These are phyloP conservation scores for Populus tomentosa DNA, from an alignment of 441 rosid species.

Conservation along the genomic window DNA sequence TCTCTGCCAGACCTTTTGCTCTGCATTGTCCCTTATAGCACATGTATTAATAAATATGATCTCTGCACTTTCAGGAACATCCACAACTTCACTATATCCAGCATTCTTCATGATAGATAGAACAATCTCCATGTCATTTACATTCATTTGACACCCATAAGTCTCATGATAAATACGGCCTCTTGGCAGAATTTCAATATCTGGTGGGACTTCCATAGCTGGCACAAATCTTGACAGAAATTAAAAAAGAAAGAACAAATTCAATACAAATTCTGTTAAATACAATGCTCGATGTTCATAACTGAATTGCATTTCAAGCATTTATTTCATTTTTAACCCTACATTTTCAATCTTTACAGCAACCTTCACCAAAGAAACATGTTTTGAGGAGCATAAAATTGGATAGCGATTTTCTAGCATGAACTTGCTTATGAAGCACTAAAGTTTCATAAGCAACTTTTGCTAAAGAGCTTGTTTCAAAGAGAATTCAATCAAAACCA, in stretches of 20 bases:
- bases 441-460: no score
- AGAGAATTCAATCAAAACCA: no score
- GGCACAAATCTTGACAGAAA: conserved; percentile 31
- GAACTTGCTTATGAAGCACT: no score
- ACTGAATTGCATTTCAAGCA: background rate
- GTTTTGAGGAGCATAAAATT: background rate
- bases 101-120: conserved; percentile 80
- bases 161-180: conserved; percentile 93
- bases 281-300: background rate
- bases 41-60: conserved; percentile 85
- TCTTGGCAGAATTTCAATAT: conserved; percentile 32
- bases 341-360: background rate
- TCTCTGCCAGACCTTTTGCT: conserved; percentile 95
- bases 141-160: conserved; percentile 94
- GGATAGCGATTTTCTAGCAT: background rate
- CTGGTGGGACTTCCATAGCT: conserved; percentile 26
- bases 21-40: conserved; percentile 89
- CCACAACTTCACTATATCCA: conserved; percentile 64
- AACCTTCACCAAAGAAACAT: background rate
- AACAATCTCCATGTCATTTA: conserved; percentile 96
- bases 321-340: background rate
- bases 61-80: conserved; percentile 84
- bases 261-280: background rate
- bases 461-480: no score
- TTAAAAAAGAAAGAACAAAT: conserved; percentile 5